A percentile compares a stretch with the other conserved stretches of the same genome.
Evolutionary conservation across 2,329 filamentous ascomycete genomes (phyloP).

Genomic region (Monosporascus ibericus): DNA sequence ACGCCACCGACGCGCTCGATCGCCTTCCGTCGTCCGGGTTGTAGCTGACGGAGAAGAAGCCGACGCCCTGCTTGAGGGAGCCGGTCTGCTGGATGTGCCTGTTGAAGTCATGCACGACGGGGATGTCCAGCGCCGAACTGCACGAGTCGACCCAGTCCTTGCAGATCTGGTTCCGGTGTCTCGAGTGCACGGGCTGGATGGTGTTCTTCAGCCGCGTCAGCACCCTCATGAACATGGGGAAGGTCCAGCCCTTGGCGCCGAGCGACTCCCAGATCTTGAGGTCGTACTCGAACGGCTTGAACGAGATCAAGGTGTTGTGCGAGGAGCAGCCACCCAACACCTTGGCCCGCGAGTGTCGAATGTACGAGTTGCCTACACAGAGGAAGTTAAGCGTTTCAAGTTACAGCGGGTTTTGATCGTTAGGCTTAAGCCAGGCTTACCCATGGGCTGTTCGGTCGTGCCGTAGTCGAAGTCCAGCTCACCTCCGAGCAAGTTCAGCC

Average conservation of each 20-base stretch:
- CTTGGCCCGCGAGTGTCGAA: conserved; percentile 87
- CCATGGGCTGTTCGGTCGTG: conserved; percentile 82
- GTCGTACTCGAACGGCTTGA: conserved; percentile 87
- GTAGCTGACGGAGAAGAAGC: conserved; percentile 88
- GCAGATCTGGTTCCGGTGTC: conserved; percentile 85
- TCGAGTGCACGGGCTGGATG: conserved; percentile 79
- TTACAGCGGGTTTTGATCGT: conserved; percentile 2
- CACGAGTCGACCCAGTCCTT: conserved; percentile 84
- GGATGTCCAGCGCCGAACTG: conserved; percentile 72
- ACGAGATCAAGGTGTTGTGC: conserved; percentile 91
- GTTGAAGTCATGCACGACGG: conserved; percentile 82
- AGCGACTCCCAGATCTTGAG: conserved; percentile 75
- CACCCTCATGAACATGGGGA: conserved; percentile 75
- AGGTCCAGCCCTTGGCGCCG: conserved; percentile 81
- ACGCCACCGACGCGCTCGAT: conserved; percentile 82
- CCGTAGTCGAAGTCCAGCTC: conserved; percentile 89
- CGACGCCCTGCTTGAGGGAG: conserved; percentile 67
- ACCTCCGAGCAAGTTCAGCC: conserved; percentile 77
- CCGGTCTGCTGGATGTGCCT: conserved; percentile 70
- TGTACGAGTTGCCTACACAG: conserved; percentile 71
- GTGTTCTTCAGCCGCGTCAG: conserved; percentile 83
- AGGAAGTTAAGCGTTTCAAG: conserved; percentile 2
- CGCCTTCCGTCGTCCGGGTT: conserved; percentile 82
- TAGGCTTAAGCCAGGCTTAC: conserved; percentile 29
- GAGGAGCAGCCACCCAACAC: conserved; percentile 89